Percentiles rank a stretch among this genome's conserved stretches.
Conservation (phyloP, 2,329 filamentous ascomycete genomes). For the Colletotrichum magnum region DNA sequence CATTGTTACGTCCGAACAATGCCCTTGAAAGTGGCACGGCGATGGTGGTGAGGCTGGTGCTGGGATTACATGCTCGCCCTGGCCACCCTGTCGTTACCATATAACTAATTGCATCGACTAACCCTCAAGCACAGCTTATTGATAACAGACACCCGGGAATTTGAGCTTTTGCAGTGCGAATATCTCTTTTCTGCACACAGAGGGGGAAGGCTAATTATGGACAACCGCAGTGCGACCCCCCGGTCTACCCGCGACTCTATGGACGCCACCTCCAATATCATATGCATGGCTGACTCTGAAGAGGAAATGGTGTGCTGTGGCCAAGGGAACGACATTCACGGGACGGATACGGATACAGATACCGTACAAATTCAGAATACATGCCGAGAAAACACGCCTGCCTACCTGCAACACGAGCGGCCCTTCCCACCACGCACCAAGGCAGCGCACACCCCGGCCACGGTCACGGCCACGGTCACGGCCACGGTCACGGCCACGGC, state of each 20-base stretch:
- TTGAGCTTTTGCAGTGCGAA: neutral
- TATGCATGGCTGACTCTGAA: slow-evolving; percentile 36
- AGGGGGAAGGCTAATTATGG: slow-evolving; percentile 13
- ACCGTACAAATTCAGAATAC: neutral
- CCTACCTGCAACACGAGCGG: neutral
- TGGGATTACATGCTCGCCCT: neutral
- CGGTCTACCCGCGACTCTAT: slow-evolving; percentile 10
- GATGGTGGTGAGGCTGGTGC: slow-evolving; percentile 12
- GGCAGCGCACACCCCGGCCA: neutral
- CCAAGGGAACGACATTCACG: neutral
- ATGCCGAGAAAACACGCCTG: neutral
- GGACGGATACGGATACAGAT: neutral
- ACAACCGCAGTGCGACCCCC: neutral
- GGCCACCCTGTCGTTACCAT: neutral
- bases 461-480: no score
- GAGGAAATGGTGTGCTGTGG: slow-evolving; percentile 21
- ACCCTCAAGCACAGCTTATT: neutral
- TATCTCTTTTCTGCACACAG: slow-evolving; percentile 17
- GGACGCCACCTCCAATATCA: slow-evolving; percentile 40
- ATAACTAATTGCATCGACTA: slow-evolving; percentile 1
- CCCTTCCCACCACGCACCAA: neutral
- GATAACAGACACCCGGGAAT: neutral
- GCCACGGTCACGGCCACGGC: neutral
- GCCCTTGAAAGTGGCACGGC: neutral
- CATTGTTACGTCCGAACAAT: neutral